These are phyloP conservation scores for Leccinellum luteum DNA, from an alignment of 768 basidiomycete species.

Conservation along the genomic window DNA sequence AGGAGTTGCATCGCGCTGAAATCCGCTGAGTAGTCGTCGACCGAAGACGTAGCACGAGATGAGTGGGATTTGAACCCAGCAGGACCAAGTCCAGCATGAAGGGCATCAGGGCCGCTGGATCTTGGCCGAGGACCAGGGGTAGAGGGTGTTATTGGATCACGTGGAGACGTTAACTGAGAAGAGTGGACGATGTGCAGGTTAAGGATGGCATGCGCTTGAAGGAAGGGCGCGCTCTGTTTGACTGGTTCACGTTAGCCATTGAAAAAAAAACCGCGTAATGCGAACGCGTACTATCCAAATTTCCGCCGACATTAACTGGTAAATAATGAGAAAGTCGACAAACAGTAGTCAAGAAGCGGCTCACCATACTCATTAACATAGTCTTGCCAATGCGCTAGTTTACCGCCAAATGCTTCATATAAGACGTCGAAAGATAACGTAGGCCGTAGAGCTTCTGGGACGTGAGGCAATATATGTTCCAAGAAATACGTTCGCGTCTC, in stretches of 20 bases:
- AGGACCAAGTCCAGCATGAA: conserved; percentile 58
- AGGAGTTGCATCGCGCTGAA: conserved; percentile 80
- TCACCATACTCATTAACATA: conserved; percentile 72
- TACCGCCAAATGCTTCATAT: conserved; percentile 81
- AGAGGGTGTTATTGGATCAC: conserved; percentile 31
- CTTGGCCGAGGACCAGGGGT: conserved; percentile 33
- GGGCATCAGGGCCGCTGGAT: conserved; percentile 43
- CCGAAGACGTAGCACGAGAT: conserved; percentile 14
- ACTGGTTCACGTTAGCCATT: conserved; percentile 41
- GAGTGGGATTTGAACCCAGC: conserved; percentile 63
- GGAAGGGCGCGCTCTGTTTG: conserved; percentile 77
- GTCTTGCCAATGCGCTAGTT: conserved; percentile 80
- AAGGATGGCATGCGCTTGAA: conserved; percentile 79
- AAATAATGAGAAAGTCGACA: conserved; percentile 3
- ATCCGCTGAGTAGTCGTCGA: conserved; percentile 55
- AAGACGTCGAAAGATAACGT: conserved; percentile 67
- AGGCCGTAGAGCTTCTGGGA: conserved; percentile 59
- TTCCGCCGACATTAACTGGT: conserved; percentile 72
- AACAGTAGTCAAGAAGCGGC: background rate
- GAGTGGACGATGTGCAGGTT: conserved; percentile 89
- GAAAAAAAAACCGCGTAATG: background rate
- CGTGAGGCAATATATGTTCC: conserved; percentile 60
- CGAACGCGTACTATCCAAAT: conserved; percentile 55
- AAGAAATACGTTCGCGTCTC: conserved; percentile 68
- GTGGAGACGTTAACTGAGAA: conserved; percentile 51